Evolutionary conservation across 805 yeast species (phyloP).

Genomic region (Candida bentonensis): DNA sequence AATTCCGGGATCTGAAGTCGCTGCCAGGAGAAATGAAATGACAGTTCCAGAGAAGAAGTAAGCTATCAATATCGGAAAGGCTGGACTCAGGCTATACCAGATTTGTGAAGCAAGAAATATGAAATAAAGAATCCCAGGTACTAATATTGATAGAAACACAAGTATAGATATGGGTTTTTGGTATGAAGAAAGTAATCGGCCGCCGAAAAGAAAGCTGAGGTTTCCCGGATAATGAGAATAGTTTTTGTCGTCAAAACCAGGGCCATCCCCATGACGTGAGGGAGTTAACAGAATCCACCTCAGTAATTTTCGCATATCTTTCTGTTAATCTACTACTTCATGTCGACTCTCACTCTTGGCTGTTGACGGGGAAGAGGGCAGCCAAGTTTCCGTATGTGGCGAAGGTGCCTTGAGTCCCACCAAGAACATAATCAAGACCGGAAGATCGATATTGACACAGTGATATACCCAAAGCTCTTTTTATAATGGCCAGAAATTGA

Average conservation of each 20-base stretch:
- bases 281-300: too few relatives aligned
- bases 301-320: too few relatives aligned
- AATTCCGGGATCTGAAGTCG: constrained; percentile 54
- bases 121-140: constrained; percentile 41
- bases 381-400: too few relatives aligned
- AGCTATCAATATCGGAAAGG: constrained; percentile 38
- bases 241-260: not conserved
- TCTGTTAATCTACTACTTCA: too few relatives aligned
- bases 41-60: constrained; percentile 44
- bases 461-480: too few relatives aligned
- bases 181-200: constrained; percentile 36
- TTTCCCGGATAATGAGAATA: constrained; percentile 3
- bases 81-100: constrained; percentile 45
- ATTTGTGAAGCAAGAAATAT: constrained; percentile 35
- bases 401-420: too few relatives aligned
- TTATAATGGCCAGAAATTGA: too few relatives aligned
- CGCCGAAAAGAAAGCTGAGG: constrained; percentile 45
- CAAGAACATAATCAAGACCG: too few relatives aligned
- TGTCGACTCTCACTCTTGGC: too few relatives aligned
- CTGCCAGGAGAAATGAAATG: constrained; percentile 35
- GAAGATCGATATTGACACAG: too few relatives aligned
- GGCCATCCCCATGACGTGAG: too few relatives aligned
- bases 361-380: too few relatives aligned
- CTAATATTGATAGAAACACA: constrained; percentile 23
- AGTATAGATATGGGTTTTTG: constrained; percentile 27